These are phyloP conservation scores for Pythium brachiatum DNA, from an alignment of 352 stramenopile genomes.

Conservation along the genomic window DNA sequence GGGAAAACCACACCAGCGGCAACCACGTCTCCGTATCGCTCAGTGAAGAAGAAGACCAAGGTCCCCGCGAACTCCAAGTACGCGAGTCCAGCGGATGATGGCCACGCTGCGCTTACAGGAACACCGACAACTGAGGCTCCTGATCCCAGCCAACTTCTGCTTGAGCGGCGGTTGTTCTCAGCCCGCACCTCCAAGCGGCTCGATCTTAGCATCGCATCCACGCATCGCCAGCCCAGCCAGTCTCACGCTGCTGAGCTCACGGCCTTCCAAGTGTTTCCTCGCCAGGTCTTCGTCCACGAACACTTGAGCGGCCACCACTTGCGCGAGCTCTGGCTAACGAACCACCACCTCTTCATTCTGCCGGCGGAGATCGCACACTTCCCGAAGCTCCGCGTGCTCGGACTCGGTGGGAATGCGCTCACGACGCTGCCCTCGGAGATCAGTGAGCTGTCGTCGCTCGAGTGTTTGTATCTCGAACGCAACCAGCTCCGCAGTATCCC, in stretches of 20 bases:
- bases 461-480: conserved; percentile 62
- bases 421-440: conserved; percentile 45
- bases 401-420: conserved; percentile 56
- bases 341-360: conserved; percentile 43
- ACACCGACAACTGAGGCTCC: background rate
- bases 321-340: conserved; percentile 64
- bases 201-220: conserved; percentile 35
- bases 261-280: conserved; percentile 40
- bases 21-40: background rate
- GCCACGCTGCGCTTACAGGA: background rate
- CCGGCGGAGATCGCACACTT: conserved; percentile 48
- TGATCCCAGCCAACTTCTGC: conserved; percentile 5
- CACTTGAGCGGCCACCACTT: conserved; percentile 34
- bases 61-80: background rate
- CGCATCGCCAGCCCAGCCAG: background rate
- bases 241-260: background rate
- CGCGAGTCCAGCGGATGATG: background rate
- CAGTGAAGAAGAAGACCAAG: background rate
- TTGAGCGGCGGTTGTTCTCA: conserved; percentile 33
- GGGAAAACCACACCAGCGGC: too few relatives aligned
- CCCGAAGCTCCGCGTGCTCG: conserved; percentile 49
- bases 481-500: conserved; percentile 51
- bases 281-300: conserved; percentile 34
- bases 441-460: conserved; percentile 30
- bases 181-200: conserved; percentile 30